These are phyloP conservation scores for Kodamaea anthophila DNA, from an alignment of 1,139 yeast genomes.

Conservation along the genomic window DNA sequence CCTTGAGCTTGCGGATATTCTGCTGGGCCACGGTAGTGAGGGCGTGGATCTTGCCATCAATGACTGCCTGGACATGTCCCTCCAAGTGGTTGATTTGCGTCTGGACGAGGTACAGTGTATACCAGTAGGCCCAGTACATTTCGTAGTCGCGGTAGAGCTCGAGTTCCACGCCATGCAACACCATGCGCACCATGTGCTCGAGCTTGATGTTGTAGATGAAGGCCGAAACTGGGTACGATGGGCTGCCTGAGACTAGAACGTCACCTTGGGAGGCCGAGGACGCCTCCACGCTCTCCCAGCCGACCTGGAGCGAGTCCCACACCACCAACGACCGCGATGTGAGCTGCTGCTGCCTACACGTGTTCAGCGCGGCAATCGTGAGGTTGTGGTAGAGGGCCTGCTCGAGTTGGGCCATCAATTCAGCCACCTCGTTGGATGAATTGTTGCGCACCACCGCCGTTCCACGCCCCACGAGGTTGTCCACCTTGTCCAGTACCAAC, in stretches of 20 bases:
- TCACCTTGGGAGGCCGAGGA: conserved; percentile 41
- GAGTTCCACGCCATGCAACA: conserved; percentile 68
- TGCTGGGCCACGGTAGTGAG: conserved; percentile 42
- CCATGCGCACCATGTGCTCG: conserved; percentile 63
- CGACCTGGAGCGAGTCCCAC: conserved; percentile 81
- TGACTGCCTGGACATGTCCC: conserved; percentile 34
- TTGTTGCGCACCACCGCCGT: conserved; percentile 11
- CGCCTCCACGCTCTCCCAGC: conserved; percentile 32
- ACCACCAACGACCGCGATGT: conserved; percentile 48
- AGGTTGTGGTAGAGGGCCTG: conserved; percentile 50
- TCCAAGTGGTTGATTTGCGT: conserved; percentile 43
- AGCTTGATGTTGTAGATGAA: conserved; percentile 65
- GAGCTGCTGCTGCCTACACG: conserved; percentile 76
- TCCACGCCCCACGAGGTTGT: conserved; percentile 22
- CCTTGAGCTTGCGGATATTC: conserved; percentile 37
- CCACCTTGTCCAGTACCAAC: conserved; percentile 18
- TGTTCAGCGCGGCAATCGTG: conserved; percentile 60
- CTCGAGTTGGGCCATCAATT: conserved; percentile 31
- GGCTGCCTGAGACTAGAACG: conserved; percentile 17
- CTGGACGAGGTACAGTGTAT: conserved; percentile 48
- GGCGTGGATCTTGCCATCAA: conserved; percentile 33
- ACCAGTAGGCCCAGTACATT: conserved; percentile 62
- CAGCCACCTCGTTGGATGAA: conserved; percentile 8
- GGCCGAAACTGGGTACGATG: conserved; percentile 53
- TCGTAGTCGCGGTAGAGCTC: conserved; percentile 75